phyloP scores from a whole-genome alignment of 345 rosid genomes.

The Excoecaria cochinchinensis region DNA sequence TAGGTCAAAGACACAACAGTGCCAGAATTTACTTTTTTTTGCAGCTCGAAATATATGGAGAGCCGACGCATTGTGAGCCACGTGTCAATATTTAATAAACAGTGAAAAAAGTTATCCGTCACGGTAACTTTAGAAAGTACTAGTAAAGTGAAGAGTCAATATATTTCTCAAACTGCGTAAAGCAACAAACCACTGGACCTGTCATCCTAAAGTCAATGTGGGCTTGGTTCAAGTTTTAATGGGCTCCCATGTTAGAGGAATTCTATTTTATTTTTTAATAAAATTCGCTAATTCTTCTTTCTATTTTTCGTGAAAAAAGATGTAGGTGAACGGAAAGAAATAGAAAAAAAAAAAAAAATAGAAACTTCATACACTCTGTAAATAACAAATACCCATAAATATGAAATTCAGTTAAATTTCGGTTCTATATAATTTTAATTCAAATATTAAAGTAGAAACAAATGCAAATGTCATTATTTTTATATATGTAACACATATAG shows the following conservation, averaged over 20 bases:
- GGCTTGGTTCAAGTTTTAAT: not conserved
- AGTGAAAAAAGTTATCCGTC: not conserved
- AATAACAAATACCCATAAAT: too few relatives aligned
- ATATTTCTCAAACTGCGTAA: not conserved
- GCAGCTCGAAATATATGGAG: not conserved
- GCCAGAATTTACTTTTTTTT: not conserved
- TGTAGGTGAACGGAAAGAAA: too few relatives aligned
- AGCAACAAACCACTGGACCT: not conserved
- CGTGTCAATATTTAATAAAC: conserved; percentile 2
- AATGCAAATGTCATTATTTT: too few relatives aligned
- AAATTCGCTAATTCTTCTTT: too few relatives aligned
- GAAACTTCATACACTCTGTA: too few relatives aligned
- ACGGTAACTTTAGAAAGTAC: not conserved
- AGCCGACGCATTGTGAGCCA: conserved; percentile 9
- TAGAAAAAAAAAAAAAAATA: too few relatives aligned
- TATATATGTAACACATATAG: too few relatives aligned
- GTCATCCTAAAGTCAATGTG: not conserved
- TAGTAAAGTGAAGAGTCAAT: not conserved
- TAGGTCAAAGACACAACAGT: conserved; percentile 11
- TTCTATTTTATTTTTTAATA: too few relatives aligned
- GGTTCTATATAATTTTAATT: too few relatives aligned
- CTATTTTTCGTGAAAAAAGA: too few relatives aligned
- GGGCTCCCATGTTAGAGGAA: not conserved
- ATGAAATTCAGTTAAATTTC: too few relatives aligned
- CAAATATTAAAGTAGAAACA: too few relatives aligned